Evolutionary conservation across 169 alveolate genomes (phyloP), one percentile per base, ranked within the genome.

Genomic region (Cytauxzoon felis): DNA sequence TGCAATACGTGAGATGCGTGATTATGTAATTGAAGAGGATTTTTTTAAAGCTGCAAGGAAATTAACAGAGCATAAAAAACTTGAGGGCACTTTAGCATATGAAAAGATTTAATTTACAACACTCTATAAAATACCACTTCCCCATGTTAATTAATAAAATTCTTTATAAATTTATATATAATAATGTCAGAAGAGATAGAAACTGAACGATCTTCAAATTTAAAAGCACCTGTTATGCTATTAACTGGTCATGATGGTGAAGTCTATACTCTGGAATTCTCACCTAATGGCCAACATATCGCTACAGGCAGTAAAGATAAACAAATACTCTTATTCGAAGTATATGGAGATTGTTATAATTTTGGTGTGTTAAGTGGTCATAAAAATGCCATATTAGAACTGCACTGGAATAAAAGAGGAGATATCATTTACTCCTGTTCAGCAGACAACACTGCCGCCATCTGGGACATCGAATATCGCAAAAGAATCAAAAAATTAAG

Each of bases 1-100:
- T 71, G 99, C 99, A 13, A 95, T 98, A 47, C 93, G 99, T 61
- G 98, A 96, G 21, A 97, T 94, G 86, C 91, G 99, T 42, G 99
- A 96, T 78, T 94, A 95, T 75, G 98, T 95, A 33, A 87, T 95
- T 16, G 98, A 98, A 69, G 99, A 98, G 78, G 99, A 98, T 66
- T 98, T 96, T 81, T 93, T 95, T 88, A 96, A 96, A 69, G 96
- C 96, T 16, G 98, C 97, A 16, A 88, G 99, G 71, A 96, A 96
- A 88, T 85, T 96, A 19, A 93, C 92, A 43, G 99, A 96, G 27
- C 90, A 93, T 43, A 96, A 96, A 81, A 96, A 96, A 70, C 88
- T 96, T 68, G 99, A 96, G 87, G 95, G 98, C 29, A 95, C 93
- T 59, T 62, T 95, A 40, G 98, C 93, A 75, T 96, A 96, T 80